phyloP scores from a whole-genome alignment of 257 asterid genomes.

The Jacaranda copaia region DNA sequence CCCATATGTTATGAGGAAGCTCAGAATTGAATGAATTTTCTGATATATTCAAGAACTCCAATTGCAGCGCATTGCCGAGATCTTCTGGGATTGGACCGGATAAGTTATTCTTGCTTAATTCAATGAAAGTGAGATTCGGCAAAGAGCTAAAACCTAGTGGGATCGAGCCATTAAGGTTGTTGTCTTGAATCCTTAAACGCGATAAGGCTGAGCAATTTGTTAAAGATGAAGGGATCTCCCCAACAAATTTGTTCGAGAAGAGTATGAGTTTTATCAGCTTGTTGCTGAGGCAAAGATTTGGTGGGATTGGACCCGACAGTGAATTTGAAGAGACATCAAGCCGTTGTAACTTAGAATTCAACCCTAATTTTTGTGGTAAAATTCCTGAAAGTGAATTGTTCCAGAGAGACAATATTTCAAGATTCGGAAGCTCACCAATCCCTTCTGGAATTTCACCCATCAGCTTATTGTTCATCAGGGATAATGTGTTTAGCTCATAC shows the following conservation, averaged over 20 bases:
- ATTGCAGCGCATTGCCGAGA: constrained; percentile 63
- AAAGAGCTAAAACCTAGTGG: constrained; percentile 78
- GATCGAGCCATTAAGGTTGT: constrained; percentile 78
- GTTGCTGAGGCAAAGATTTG: constrained; percentile 68
- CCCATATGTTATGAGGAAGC: constrained; percentile 76
- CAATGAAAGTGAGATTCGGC: constrained; percentile 71
- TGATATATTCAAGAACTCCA: constrained; percentile 70
- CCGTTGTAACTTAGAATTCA: constrained; percentile 60
- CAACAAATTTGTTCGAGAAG: constrained; percentile 70
- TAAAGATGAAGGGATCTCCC: constrained; percentile 68
- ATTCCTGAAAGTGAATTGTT: constrained; percentile 84
- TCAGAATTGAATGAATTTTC: constrained; percentile 59
- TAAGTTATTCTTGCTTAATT: constrained; percentile 68
- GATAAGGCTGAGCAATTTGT: constrained; percentile 68
- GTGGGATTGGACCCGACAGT: constrained; percentile 77
- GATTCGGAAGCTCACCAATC: constrained; percentile 73
- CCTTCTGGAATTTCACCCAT: constrained; percentile 79
- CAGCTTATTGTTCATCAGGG: constrained; percentile 69
- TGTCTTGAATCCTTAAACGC: constrained; percentile 74
- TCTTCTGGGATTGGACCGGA: constrained; percentile 77
- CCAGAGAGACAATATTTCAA: constrained; percentile 70
- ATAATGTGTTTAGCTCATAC: constrained; percentile 48
- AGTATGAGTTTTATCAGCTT: constrained; percentile 65
- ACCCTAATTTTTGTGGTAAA: constrained; percentile 73
- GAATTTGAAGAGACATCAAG: constrained; percentile 85